Percentiles rank a stretch among this genome's conserved stretches.
phyloP scores from a whole-genome alignment of 768 basidiomycete species.

The Gymnopilus dilepis region DNA sequence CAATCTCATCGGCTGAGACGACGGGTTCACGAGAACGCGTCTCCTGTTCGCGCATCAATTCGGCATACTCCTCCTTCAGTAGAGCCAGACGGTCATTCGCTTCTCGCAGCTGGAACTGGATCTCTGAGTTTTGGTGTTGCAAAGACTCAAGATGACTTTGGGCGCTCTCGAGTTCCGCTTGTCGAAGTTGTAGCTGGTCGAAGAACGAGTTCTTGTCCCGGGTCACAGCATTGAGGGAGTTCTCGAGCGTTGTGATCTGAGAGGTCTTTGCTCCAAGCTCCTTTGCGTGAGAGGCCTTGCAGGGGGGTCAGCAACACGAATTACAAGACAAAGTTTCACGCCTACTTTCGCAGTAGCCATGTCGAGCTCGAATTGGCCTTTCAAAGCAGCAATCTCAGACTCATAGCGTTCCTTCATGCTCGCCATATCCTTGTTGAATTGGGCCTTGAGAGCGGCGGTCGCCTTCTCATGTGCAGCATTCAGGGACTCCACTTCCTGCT shows the following conservation, averaged over 20 bases:
- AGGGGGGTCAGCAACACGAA: not conserved
- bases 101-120: conserved; percentile 88
- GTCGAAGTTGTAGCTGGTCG: conserved; percentile 84
- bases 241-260: conserved; percentile 73
- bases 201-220: conserved; percentile 83
- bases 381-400: conserved; percentile 68
- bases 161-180: conserved; percentile 88
- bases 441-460: conserved; percentile 59
- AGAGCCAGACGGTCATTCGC: conserved; percentile 71
- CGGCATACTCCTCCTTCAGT: conserved; percentile 72
- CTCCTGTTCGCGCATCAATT: conserved; percentile 65
- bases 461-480: conserved; percentile 70
- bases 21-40: conserved; percentile 46
- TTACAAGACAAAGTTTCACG: conserved; percentile 13
- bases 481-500: conserved; percentile 65
- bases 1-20: conserved; percentile 67
- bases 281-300: conserved; percentile 69
- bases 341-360: conserved; percentile 73
- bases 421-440: conserved; percentile 76
- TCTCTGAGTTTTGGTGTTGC: conserved; percentile 80
- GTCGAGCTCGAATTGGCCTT: conserved; percentile 80
- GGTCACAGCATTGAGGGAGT: conserved; percentile 68
- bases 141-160: conserved; percentile 76
- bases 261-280: conserved; percentile 65
- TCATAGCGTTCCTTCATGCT: conserved; percentile 70